phyloP scores from a whole-genome alignment of 257 asterid genomes.

The Prunella vulgaris region DNA sequence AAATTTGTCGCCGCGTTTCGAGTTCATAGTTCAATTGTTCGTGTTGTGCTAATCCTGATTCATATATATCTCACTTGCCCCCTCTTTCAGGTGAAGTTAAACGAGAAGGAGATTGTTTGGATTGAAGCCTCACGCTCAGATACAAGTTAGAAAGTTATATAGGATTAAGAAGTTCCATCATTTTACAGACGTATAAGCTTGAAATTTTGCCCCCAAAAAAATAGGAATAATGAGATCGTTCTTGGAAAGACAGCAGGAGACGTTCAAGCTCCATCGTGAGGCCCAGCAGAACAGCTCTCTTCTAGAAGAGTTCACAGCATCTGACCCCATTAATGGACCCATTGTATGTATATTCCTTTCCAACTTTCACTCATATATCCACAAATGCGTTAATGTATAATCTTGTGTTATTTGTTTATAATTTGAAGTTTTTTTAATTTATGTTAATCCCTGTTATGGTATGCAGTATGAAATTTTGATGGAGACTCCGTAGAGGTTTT shows the following conservation, averaged over 20 bases:
- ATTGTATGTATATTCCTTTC: not conserved
- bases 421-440: not conserved
- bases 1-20: not conserved
- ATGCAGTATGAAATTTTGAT: not conserved
- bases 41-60: not conserved
- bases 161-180: too few species aligned
- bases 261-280: not conserved
- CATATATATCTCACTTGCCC: not conserved
- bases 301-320: not conserved
- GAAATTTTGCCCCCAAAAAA: not conserved
- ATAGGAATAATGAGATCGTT: not conserved
- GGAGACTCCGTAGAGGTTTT: not conserved
- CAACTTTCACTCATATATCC: not conserved
- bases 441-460: not conserved
- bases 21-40: not conserved
- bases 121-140: not conserved
- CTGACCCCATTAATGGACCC: not conserved
- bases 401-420: not conserved
- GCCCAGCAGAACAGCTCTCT: not conserved
- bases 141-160: too few species aligned
- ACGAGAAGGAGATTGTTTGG: not conserved
- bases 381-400: not conserved
- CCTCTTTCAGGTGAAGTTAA: not conserved
- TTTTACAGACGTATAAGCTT: not conserved
- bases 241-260: constrained; percentile 2